Percentiles rank a stretch among this genome's conserved stretches.
phyloP scores from a whole-genome alignment of 2,329 filamentous ascomycete genomes.

The Chaetothyriales sp. region DNA sequence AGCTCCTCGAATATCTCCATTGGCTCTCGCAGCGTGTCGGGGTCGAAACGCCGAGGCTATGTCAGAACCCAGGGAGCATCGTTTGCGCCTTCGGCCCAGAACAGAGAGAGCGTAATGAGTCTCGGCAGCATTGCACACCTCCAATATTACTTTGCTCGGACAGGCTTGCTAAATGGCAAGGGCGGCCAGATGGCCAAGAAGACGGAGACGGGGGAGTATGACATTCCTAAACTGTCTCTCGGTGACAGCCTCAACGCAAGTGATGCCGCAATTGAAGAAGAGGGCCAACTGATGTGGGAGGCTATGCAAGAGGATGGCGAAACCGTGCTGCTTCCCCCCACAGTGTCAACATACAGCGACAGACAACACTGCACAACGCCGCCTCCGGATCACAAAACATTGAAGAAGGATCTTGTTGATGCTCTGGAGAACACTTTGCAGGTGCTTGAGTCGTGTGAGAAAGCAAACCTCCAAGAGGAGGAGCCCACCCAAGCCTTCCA shows the following conservation, averaged over 20 bases:
- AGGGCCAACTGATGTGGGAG: conserved; percentile 24
- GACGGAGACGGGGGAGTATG: conserved; percentile 34
- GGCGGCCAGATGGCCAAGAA: conserved; percentile 68
- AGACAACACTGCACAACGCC: conserved; percentile 67
- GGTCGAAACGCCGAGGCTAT: conserved; percentile 52
- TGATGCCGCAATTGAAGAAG: conserved; percentile 40
- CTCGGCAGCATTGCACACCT: conserved; percentile 91
- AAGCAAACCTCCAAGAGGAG: conserved; percentile 27
- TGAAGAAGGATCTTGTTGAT: conserved; percentile 54
- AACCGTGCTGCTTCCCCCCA: conserved; percentile 79
- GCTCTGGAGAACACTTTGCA: conserved; percentile 55
- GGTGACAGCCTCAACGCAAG: conserved; percentile 23
- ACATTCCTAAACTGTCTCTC: conserved; percentile 27
- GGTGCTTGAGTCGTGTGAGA: conserved; percentile 37
- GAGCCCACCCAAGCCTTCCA: conserved; percentile 50
- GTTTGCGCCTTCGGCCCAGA: conserved; percentile 79
- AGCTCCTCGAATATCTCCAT: conserved; percentile 30
- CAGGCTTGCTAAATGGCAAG: conserved; percentile 83
- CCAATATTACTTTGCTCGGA: conserved; percentile 96
- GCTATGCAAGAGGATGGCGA: conserved; percentile 49
- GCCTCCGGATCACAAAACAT: conserved; percentile 64
- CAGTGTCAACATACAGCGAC: conserved; percentile 86
- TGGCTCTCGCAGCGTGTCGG: conserved; percentile 26
- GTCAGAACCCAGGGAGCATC: conserved; percentile 74
- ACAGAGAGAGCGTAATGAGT: conserved; percentile 88